phyloP scores from a whole-genome alignment of 1,139 yeast species.

The Geotrichum bryndzae region DNA sequence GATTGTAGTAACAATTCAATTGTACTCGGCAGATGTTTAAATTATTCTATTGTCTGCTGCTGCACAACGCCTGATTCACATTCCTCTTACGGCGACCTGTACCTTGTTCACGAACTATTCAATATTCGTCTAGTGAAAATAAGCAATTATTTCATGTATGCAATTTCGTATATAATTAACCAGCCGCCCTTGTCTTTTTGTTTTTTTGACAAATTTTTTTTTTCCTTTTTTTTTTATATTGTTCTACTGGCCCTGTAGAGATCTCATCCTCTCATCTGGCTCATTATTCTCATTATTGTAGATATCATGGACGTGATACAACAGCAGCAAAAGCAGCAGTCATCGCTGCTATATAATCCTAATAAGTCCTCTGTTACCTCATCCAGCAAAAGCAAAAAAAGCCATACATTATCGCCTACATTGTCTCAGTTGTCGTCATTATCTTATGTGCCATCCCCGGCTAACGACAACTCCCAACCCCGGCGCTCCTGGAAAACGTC shows the following conservation, averaged over 20 bases:
- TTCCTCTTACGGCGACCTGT: neutral
- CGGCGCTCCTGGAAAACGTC: conserved; percentile 3
- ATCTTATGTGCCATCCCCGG: neutral
- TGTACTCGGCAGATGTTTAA: too few species aligned
- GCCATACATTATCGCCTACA: neutral
- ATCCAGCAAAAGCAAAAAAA: neutral
- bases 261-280: neutral
- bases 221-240: neutral
- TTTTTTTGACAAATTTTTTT: neutral
- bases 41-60: neutral
- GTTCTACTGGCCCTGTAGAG: neutral
- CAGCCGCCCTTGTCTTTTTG: neutral
- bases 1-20: too few species aligned
- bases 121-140: neutral
- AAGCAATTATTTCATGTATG: neutral
- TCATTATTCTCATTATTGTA: neutral
- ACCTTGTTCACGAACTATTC: neutral
- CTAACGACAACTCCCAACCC: neutral
- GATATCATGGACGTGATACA: neutral
- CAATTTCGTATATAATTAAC: neutral
- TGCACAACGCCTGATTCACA: neutral
- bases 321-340: neutral
- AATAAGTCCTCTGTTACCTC: neutral
- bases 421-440: neutral
- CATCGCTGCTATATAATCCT: neutral